Evolutionary conservation across 2,329 filamentous ascomycete species (phyloP), one percentile per base, ranked within the genome.

Genomic region (Parasarocladium wereldwijsianum): DNA sequence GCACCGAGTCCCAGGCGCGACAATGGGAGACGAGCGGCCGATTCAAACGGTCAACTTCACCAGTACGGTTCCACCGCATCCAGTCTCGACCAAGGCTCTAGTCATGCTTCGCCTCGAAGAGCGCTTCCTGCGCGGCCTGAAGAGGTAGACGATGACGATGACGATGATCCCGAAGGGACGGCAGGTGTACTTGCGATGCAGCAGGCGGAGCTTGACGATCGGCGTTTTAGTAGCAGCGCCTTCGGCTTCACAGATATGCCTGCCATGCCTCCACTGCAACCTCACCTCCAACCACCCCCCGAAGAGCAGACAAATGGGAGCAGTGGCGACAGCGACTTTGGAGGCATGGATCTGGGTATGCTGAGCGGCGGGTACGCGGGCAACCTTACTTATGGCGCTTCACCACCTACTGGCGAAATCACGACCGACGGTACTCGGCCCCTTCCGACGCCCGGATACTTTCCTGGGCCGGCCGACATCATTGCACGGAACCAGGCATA

Each of bases 121-220:
- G 20, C 33, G 3, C 14, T 18, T 3, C 17, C n/a, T 10, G 24
- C 29, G 12, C 29, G 26, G 13, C 29, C 23, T 38, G 40, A 51
- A 28, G 54, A 58, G 37, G 55, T 27, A 17, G 24, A 63, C 20
- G 58, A 65, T 17, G 65, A 64, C 9, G 79, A 87, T 32, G 84
- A 92, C 29, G 92, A 84, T 45, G 87, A 96, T 46, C 74, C 80
- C 0, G 87, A 94, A 51, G 87, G 80, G 13, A 76, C 79, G 22
- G 83, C 83, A 36, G 87, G 90, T 11, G 58, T 92, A 30, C 70
- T 81, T 46, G 85, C 85, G 40, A 73, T 96, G 66, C 74, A 75
- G 34, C 72, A 86, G 55, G 85, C 84, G 4, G 84, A 93, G 36
- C 70, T 84, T 49, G 81, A 92, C 35, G 72, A 75, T 29, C 70